Conservation (phyloP, 768 basidiomycete species). For the Tubosaeta sp. region DNA sequence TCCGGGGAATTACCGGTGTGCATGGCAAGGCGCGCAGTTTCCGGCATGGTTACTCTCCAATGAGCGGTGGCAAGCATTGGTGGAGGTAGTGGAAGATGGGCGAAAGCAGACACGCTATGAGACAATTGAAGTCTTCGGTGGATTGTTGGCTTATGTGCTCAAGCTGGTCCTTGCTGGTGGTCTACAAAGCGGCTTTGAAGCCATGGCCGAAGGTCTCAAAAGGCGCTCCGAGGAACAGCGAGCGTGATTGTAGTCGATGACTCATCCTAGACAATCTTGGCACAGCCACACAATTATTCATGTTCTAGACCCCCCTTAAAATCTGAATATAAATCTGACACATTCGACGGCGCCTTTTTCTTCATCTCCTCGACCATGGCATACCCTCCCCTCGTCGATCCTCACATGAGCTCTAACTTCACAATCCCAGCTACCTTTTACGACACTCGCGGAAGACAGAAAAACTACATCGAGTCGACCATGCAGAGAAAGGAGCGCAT, state of each 20-base stretch:
- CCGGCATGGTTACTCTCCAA: slow-evolving; percentile 48
- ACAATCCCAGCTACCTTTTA: slow-evolving; percentile 26
- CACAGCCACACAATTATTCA: slow-evolving; percentile 20
- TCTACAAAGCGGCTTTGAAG: slow-evolving; percentile 43
- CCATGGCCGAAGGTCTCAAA: slow-evolving; percentile 58
- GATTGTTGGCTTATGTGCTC: slow-evolving; percentile 51
- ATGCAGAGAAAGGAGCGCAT: slow-evolving; percentile 48
- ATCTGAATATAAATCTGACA: slow-evolving; percentile 15
- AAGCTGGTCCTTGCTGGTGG: slow-evolving; percentile 40
- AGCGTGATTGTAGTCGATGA: slow-evolving; percentile 10
- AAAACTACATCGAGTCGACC: slow-evolving; percentile 40
- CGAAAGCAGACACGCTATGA: slow-evolving; percentile 56
- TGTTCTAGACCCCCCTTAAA: slow-evolving; percentile 21
- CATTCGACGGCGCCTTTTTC: slow-evolving; percentile 5
- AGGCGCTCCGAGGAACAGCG: slow-evolving; percentile 47
- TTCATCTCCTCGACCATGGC: slow-evolving; percentile 11
- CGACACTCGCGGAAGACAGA: slow-evolving; percentile 44
- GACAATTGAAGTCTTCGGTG: slow-evolving; percentile 56
- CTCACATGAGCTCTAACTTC: slow-evolving; percentile 9
- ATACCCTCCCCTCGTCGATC: slow-evolving; percentile 6
- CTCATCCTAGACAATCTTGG: slow-evolving; percentile 23
- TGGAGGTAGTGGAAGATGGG: slow-evolving; percentile 41
- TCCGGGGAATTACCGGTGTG: slow-evolving; percentile 47
- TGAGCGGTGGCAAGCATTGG: slow-evolving; percentile 63
- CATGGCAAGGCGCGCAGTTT: slow-evolving; percentile 46